Base-by-base conservation (phyloP, 352 stramenopile species). In the Phytophthora gonapodyides region DNA sequence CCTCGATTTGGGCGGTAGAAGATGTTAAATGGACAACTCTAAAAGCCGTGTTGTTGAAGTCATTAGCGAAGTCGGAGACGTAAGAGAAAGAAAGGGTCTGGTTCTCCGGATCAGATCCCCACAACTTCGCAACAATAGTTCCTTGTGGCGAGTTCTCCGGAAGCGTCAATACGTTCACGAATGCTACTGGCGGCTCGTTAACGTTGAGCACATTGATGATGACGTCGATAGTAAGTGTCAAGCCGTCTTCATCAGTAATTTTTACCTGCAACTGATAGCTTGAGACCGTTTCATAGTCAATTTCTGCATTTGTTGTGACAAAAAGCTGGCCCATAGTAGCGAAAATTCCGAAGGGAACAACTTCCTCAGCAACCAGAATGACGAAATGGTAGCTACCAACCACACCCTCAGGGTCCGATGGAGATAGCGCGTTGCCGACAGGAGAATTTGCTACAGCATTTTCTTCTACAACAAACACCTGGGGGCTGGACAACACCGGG, bases 81-180 rank as follows among this genome's bases (percentile, higher is more conserved):
- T 75, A 75, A 1, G 63, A 44, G 35, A 75, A 88, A 12, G 48
- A 53, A 0, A 85, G 48, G 1, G 71, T 81, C 21, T 81, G 60
- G 17, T 86, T 88, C 48, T 88, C 79, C 15, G 79, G 76, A 51
- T 88, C 79, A 13, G 60, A 72, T 2, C 69, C 76, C 44, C 50
- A 52, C 2, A 88, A 17, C 2, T 60, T n/a, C 12, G 59, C 73
- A 11, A 88, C 34, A 6, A 84, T 43, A 5, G 79, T 80, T 30
- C 79, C 76, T 36, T 55, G 64, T 21, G 71, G 63, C 1, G 71
- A 16, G 40, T 88, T 86, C 30, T 88, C 79, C 0, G 55, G n/a
- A 7, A 88, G 9, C 3, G 50, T 8, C 9, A 75, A 15, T 3
- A 56, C 44, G 13, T 31, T 56, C 10, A 69, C 33, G 40, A 21